Conservation (phyloP, 805 yeast genomes). For the Lipomyces sp. region DNA sequence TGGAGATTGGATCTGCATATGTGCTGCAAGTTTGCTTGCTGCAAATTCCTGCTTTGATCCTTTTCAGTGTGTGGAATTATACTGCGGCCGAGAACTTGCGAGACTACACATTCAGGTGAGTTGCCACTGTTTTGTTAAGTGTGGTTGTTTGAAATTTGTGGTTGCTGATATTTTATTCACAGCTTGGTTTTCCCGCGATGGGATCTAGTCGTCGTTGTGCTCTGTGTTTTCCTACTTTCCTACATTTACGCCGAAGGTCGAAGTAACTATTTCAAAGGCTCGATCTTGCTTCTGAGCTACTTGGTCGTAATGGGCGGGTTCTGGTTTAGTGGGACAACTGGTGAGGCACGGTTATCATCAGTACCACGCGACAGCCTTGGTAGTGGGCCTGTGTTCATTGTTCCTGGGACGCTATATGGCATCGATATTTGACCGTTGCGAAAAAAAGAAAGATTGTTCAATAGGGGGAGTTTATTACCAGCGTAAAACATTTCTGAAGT, state of each 20-base stretch:
- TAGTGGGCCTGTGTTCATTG: slow-evolving; percentile 4
- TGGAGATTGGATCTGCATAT: slow-evolving; percentile 98
- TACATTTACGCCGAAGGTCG: slow-evolving; percentile 97
- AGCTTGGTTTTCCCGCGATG: slow-evolving; percentile 91
- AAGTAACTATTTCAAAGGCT: slow-evolving; percentile 89
- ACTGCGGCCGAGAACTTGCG: slow-evolving; percentile 38
- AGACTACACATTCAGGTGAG: slow-evolving; percentile 38
- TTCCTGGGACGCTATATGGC: slow-evolving; percentile 41
- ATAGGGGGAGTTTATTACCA: too few species aligned
- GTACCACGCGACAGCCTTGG: slow-evolving; percentile 4
- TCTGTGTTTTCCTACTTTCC: slow-evolving; percentile 86
- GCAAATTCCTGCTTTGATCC: slow-evolving; percentile 88
- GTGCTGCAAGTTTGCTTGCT: slow-evolving; percentile 93
- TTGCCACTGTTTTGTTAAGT: background rate
- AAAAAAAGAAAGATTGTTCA: background rate
- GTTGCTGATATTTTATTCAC: background rate
- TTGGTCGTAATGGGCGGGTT: slow-evolving; percentile 79
- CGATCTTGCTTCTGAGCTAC: slow-evolving; percentile 80
- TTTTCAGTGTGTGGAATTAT: slow-evolving; percentile 48
- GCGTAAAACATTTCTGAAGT: too few species aligned
- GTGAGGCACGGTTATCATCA: slow-evolving; percentile 39
- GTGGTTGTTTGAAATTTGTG: background rate
- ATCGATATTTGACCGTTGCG: background rate
- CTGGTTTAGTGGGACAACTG: slow-evolving; percentile 60
- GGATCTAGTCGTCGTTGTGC: slow-evolving; percentile 86